phyloP scores from a whole-genome alignment of 2,329 filamentous ascomycete species.

The Lasiodiplodia gonubiensis region DNA sequence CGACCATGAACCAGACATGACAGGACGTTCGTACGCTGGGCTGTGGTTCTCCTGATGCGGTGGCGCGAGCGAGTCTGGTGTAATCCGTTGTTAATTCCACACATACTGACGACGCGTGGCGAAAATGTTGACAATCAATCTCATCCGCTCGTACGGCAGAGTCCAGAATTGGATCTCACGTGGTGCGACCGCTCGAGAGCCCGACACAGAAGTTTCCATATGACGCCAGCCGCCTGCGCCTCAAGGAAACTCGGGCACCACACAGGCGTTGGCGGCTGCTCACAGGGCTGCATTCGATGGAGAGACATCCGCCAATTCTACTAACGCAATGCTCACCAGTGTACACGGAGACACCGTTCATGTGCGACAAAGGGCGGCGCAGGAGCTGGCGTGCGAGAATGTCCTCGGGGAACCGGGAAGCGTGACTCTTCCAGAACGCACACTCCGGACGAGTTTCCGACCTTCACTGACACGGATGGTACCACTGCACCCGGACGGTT shows the following conservation, averaged over 20 bases:
- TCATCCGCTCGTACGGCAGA: constrained; percentile 39
- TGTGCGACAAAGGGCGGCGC: constrained; percentile 40
- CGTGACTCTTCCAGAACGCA: constrained; percentile 41
- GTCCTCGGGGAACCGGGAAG: constrained; percentile 41
- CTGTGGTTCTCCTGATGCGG: constrained; percentile 54
- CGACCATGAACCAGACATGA: constrained; percentile 57
- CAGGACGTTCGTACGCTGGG: constrained; percentile 54
- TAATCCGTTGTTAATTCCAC: constrained; percentile 58
- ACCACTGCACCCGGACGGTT: constrained; percentile 31
- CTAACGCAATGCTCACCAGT: constrained; percentile 40
- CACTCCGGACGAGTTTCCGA: constrained; percentile 39
- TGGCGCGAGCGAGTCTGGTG: constrained; percentile 58
- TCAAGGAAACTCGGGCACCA: constrained; percentile 38
- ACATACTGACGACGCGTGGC: constrained; percentile 54
- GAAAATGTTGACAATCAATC: constrained; percentile 55
- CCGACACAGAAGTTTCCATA: constrained; percentile 36
- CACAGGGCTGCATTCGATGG: constrained; percentile 38
- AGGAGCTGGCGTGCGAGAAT: constrained; percentile 43
- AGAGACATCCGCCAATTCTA: constrained; percentile 33
- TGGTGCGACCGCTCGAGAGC: constrained; percentile 36
- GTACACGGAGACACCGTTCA: constrained; percentile 40
- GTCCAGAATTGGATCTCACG: constrained; percentile 38
- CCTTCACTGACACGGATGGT: constrained; percentile 38
- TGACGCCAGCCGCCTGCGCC: constrained; percentile 37
- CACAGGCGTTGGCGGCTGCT: constrained; percentile 33